Conservation (phyloP, 2,329 filamentous ascomycete species). For the Colletotrichum salicis region DNA sequence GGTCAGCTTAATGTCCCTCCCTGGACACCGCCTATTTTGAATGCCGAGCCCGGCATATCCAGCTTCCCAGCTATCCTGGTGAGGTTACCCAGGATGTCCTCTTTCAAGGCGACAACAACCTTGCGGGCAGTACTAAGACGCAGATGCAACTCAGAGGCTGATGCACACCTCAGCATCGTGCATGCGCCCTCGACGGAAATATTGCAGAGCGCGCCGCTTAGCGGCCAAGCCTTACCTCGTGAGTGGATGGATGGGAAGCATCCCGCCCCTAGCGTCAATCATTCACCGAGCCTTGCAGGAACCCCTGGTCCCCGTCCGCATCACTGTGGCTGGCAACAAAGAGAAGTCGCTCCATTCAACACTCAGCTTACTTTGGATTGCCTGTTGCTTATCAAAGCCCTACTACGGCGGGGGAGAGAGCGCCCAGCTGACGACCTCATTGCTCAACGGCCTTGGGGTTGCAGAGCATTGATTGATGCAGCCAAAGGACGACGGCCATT, state of each 20-base stretch:
- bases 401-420: neutral
- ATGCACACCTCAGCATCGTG: constrained; percentile 13
- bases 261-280: constrained; percentile 22
- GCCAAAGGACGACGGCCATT: neutral
- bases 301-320: constrained; percentile 19
- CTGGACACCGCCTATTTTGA: constrained; percentile 3
- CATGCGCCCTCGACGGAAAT: constrained; percentile 17
- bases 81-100: neutral
- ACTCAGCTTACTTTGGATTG: neutral
- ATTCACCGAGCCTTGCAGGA: constrained; percentile 29
- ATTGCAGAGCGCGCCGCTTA: constrained; percentile 21
- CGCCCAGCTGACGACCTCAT: constrained; percentile 6
- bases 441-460: constrained; percentile 8
- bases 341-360: neutral
- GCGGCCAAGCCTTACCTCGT: neutral
- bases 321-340: constrained; percentile 4
- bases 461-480: constrained; percentile 13
- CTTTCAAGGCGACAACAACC: neutral
- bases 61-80: neutral
- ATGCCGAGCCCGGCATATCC: constrained; percentile 25
- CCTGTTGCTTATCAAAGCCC: neutral
- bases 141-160: constrained; percentile 15
- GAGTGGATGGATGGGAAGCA: constrained; percentile 23
- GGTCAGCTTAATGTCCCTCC: constrained; percentile 2
- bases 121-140: neutral